These are phyloP conservation scores for Leccinum glutinopallens DNA, from an alignment of 1,284 basidiomycete genomes.

Conservation along the genomic window DNA sequence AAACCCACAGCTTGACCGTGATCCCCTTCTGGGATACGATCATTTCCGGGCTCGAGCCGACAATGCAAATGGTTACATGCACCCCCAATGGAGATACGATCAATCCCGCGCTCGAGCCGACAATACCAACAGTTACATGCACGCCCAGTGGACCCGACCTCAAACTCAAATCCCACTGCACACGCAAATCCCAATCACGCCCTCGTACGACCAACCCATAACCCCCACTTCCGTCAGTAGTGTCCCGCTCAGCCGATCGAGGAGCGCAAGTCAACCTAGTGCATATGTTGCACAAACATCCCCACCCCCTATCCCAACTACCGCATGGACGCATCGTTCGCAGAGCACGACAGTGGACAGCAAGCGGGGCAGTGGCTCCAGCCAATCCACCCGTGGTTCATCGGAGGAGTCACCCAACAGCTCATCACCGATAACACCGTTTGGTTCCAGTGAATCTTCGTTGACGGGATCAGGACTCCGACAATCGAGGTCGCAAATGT, in stretches of 20 bases:
- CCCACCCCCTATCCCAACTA: constrained; percentile 59
- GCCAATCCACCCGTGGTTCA: constrained; percentile 71
- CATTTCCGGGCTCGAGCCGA: constrained; percentile 74
- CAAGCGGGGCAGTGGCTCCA: constrained; percentile 78
- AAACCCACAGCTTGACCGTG: constrained; percentile 61
- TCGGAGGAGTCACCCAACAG: constrained; percentile 82
- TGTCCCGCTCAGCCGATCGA: constrained; percentile 51
- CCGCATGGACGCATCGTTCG: constrained; percentile 55
- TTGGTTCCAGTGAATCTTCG: constrained; percentile 82
- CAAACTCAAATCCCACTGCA: constrained; percentile 59
- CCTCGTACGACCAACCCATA: constrained; percentile 49
- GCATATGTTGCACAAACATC: constrained; percentile 61
- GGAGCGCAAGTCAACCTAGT: constrained; percentile 76
- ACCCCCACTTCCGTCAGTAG: constrained; percentile 31
- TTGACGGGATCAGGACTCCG: constrained; percentile 56
- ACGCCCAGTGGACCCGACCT: constrained; percentile 13
- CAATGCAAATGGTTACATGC: constrained; percentile 63
- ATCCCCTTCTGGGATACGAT: constrained; percentile 47
- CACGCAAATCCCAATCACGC: constrained; percentile 61
- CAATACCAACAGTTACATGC: neutral
- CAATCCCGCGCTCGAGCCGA: neutral
- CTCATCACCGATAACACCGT: constrained; percentile 80
- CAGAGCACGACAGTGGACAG: constrained; percentile 51
- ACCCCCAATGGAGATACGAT: constrained; percentile 60
- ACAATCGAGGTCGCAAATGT: constrained; percentile 54